A percentile compares a stretch with the other conserved stretches of the same genome.
Conservation (phyloP, 768 basidiomycete species). For the Suillus plorans region DNA sequence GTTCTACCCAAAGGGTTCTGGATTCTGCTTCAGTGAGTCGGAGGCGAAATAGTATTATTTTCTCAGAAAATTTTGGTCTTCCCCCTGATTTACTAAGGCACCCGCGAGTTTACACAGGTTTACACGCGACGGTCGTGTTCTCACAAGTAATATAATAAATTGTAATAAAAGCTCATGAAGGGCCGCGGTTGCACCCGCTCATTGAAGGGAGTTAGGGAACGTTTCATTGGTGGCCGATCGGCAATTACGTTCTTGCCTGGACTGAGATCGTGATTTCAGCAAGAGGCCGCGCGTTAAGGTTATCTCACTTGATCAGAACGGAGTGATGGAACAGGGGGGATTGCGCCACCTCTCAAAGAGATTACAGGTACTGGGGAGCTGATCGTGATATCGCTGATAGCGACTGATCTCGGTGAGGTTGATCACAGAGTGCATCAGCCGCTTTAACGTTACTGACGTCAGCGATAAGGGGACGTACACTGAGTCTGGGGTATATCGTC, state of each 20-base stretch:
- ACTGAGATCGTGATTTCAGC: not conserved
- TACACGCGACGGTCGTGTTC: not conserved
- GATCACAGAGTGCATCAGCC: too few relatives aligned
- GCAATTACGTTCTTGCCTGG: slow-evolving; percentile 1
- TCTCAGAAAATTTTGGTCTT: not conserved
- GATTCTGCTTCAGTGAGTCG: not conserved
- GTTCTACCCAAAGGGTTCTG: not conserved
- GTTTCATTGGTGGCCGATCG: not conserved
- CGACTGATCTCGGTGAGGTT: not conserved
- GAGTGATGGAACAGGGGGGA: not conserved
- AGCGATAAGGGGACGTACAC: not conserved
- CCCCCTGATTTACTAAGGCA: not conserved
- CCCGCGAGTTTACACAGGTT: not conserved
- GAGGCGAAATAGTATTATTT: not conserved
- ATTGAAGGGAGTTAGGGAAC: not conserved
- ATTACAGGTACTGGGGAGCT: not conserved
- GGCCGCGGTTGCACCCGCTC: not conserved
- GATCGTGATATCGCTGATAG: not conserved
- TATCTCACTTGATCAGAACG: not conserved
- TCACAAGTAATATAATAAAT: slow-evolving; percentile 3
- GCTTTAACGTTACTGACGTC: not conserved
- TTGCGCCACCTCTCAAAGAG: not conserved
- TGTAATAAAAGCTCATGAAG: not conserved
- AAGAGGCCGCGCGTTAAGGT: not conserved
- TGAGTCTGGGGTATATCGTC: not conserved